Conservation (phyloP, 2,329 filamentous ascomycete species). For the Fonsecaea multimorphosa region DNA sequence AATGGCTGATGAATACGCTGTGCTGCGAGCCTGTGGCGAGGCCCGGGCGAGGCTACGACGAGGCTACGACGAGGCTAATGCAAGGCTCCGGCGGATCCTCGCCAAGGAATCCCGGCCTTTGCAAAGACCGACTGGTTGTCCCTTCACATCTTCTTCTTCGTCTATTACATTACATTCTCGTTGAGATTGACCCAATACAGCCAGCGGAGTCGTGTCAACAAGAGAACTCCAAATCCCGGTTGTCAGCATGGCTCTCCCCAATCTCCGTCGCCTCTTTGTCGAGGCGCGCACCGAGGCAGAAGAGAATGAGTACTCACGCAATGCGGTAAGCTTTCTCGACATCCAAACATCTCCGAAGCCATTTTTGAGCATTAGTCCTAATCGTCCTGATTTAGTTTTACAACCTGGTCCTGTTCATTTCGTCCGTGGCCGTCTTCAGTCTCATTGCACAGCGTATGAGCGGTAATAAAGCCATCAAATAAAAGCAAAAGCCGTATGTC, state of each 20-base stretch:
- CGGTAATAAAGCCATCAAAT: conserved; percentile 46
- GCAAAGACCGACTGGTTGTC: background rate
- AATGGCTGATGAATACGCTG: background rate
- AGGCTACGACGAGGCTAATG: background rate
- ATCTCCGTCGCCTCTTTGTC: conserved; percentile 93
- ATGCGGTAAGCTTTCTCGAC: conserved; percentile 68
- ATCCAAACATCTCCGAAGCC: background rate
- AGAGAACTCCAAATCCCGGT: background rate
- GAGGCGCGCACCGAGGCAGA: conserved; percentile 92
- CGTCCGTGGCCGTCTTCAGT: conserved; percentile 92
- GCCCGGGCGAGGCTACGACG: background rate
- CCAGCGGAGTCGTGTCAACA: background rate
- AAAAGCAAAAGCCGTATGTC: conserved; percentile 21
- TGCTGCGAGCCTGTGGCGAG: too few relatives aligned
- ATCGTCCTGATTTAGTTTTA: conserved; percentile 72
- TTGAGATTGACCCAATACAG: background rate
- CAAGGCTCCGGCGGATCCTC: background rate
- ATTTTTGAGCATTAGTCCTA: conserved; percentile 8
- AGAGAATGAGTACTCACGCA: conserved; percentile 91
- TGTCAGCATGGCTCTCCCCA: conserved; percentile 66
- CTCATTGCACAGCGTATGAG: conserved; percentile 86
- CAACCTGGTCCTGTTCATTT: conserved; percentile 95
- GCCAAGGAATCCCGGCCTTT: background rate
- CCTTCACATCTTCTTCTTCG: background rate
- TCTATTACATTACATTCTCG: background rate